phyloP scores from a whole-genome alignment of 2,329 filamentous ascomycete species.

The Fusarium sp. region DNA sequence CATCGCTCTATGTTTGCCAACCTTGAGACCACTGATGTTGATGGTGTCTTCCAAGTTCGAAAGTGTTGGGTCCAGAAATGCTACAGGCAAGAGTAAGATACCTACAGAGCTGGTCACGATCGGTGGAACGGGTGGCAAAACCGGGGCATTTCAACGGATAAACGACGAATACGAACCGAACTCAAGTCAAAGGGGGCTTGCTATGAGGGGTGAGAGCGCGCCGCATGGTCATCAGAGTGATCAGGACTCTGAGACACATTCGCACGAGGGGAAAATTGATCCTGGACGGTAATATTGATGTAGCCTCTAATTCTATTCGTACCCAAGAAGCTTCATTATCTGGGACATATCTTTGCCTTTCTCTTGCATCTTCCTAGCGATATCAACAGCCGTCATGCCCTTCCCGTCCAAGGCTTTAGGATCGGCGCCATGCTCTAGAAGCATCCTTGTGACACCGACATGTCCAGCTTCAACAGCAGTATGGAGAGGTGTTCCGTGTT shows the following conservation, averaged over 20 bases:
- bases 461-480: background rate
- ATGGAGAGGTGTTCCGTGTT: background rate
- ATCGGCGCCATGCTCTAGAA: background rate
- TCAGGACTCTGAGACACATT: background rate
- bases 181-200: background rate
- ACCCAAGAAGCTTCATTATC: background rate
- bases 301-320: too few relatives aligned
- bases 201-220: background rate
- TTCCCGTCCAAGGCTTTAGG: fast-evolving
- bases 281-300: fast-evolving
- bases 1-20: slow-evolving; percentile 30
- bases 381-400: background rate
- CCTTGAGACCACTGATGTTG: slow-evolving; percentile 23
- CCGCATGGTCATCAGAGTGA: background rate
- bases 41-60: slow-evolving; percentile 27
- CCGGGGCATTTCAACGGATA: slow-evolving; percentile 19
- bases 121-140: slow-evolving; percentile 14
- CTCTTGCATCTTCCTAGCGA: background rate
- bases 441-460: background rate
- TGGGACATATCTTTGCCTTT: background rate
- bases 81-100: background rate
- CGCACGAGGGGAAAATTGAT: background rate
- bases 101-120: slow-evolving; percentile 24
- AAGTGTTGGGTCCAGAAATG: background rate
- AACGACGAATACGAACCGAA: slow-evolving; percentile 1